These are phyloP conservation scores for Monilinia aucupariae DNA, from an alignment of 2,329 filamentous ascomycete species.

Conservation along the genomic window DNA sequence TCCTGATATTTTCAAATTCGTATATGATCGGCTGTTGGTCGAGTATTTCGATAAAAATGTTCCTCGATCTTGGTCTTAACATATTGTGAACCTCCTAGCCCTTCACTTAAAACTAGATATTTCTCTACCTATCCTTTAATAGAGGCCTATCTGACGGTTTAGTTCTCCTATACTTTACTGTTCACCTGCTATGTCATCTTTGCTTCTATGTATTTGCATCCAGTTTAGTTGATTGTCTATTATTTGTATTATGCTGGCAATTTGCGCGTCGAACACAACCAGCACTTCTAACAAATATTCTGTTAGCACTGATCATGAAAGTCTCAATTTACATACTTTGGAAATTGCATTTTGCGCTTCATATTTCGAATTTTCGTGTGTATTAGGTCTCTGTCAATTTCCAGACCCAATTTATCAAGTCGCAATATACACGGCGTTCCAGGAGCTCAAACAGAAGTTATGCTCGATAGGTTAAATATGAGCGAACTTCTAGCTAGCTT, in stretches of 20 bases:
- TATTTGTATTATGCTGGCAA: constrained; percentile 5
- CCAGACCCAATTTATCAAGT: constrained; percentile 26
- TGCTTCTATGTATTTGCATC: constrained; percentile 14
- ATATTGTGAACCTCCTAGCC: constrained; percentile 44
- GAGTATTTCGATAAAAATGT: constrained; percentile 34
- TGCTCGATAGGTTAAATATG: constrained; percentile 40
- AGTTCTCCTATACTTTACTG: not conserved
- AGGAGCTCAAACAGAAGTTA: constrained; percentile 43
- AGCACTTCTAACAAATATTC: constrained; percentile 1
- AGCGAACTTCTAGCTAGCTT: constrained; percentile 39
- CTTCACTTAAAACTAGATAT: constrained; percentile 43
- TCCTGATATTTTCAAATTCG: constrained; percentile 44
- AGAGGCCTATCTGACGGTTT: not conserved
- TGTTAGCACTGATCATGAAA: not conserved
- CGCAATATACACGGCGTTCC: constrained; percentile 39
- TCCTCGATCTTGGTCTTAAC: constrained; percentile 41
- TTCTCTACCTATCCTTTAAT: constrained; percentile 32
- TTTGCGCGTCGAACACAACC: constrained; percentile 4
- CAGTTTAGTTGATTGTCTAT: constrained; percentile 39
- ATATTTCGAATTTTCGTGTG: constrained; percentile 1
- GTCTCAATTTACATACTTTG: not conserved
- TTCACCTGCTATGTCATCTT: constrained; percentile 13
- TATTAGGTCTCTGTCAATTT: not conserved
- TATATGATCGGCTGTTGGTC: constrained; percentile 37
- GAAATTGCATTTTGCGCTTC: not conserved